Evolutionary conservation across 2,329 filamentous ascomycete genomes (phyloP).

Genomic region (Aspergillus pseudoterreus): DNA sequence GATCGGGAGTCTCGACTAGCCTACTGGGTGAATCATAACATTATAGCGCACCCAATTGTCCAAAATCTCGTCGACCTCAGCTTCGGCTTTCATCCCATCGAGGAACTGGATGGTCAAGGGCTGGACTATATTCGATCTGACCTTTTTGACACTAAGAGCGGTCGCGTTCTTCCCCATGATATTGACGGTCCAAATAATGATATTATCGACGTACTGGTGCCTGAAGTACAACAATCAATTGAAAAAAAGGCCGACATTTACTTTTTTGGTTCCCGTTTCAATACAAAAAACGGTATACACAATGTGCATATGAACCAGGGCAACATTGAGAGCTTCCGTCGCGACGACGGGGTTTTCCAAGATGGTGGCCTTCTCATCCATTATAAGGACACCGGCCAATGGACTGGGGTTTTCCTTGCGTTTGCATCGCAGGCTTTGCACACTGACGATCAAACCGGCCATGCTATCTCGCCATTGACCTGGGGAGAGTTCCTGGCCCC

Average conservation of each 20-base stretch:
- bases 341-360: constrained; percentile 15
- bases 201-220: constrained; percentile 25
- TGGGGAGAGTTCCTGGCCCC: constrained; percentile 9
- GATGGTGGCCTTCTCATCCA: constrained; percentile 18
- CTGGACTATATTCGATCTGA: constrained; percentile 17
- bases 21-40: constrained; percentile 14
- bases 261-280: constrained; percentile 14
- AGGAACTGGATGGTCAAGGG: not conserved
- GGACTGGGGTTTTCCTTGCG: constrained; percentile 17
- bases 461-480: constrained; percentile 7
- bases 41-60: constrained; percentile 11
- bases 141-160: constrained; percentile 12
- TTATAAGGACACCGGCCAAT: constrained; percentile 5
- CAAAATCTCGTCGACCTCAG: constrained; percentile 7
- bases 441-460: constrained; percentile 12
- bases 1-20: constrained; percentile 16
- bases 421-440: constrained; percentile 18
- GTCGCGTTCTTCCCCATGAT: constrained; percentile 17
- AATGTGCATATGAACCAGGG: constrained; percentile 23
- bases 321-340: constrained; percentile 4
- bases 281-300: constrained; percentile 10
- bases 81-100: constrained; percentile 11
- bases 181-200: constrained; percentile 25
- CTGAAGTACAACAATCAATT: constrained; percentile 12
- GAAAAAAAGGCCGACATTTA: constrained; percentile 13